Evolutionary conservation across 331 rosid species (phyloP).

Genomic region (Stylosanthes scabra): DNA sequence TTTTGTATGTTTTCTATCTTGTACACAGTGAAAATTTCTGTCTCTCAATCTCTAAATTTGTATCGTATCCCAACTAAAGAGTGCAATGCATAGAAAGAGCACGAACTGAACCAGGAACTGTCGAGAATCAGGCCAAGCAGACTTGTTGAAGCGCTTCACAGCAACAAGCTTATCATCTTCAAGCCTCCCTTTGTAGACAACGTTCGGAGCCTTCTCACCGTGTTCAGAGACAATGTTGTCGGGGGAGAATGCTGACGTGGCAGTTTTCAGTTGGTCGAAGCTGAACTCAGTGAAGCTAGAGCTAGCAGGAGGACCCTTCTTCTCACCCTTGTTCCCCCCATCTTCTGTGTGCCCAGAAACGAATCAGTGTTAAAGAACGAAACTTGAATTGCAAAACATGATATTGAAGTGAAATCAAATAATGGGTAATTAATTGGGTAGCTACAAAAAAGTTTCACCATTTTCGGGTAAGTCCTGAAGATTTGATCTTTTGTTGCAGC

Average conservation of each 20-base stretch:
- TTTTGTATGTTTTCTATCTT: too few species aligned
- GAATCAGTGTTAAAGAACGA: conserved; percentile 1
- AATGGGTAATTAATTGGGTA: conserved; percentile 31
- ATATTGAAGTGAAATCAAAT: conserved; percentile 2
- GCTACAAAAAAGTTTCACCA: conserved; percentile 46
- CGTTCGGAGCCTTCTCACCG: conserved; percentile 6
- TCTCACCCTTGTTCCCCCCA: not conserved
- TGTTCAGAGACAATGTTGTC: not conserved
- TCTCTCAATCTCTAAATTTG: too few species aligned
- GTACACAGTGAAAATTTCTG: too few species aligned
- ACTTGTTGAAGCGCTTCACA: conserved; percentile 6
- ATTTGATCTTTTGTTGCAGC: conserved; percentile 50
- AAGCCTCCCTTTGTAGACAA: conserved; percentile 10
- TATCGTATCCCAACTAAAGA: not conserved
- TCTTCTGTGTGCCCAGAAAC: conserved; percentile 5
- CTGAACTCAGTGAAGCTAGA: not conserved
- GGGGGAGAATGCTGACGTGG: not conserved
- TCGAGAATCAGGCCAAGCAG: conserved; percentile 6
- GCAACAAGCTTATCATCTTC: not conserved
- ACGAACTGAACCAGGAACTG: conserved; percentile 8
- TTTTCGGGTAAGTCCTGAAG: conserved; percentile 52
- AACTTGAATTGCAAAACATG: conserved; percentile 2
- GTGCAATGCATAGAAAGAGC: not conserved
- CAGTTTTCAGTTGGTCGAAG: not conserved
- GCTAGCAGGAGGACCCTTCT: not conserved